These are phyloP conservation scores for Alternaria atra DNA, from an alignment of 2,329 filamentous ascomycete genomes.

Conservation along the genomic window DNA sequence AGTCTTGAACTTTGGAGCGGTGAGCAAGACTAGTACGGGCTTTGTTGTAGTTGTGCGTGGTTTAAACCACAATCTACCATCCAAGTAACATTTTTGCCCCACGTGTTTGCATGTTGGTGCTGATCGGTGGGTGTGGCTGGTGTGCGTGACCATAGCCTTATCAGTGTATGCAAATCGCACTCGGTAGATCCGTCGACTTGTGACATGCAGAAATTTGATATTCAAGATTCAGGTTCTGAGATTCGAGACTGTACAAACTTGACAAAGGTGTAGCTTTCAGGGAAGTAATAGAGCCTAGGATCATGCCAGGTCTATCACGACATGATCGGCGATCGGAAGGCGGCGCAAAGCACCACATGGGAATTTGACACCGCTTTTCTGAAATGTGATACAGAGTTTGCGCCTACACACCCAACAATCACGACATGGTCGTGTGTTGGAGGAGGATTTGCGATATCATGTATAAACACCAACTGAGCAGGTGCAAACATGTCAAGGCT, in stretches of 20 bases:
- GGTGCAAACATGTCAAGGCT: background rate
- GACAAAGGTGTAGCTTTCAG: background rate
- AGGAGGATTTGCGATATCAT: background rate
- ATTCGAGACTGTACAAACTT: background rate
- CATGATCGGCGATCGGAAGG: conserved; percentile 14
- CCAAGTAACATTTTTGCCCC: conserved; percentile 8
- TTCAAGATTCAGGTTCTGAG: no score
- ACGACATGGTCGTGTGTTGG: background rate
- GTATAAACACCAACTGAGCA: background rate
- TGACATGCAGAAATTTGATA: background rate
- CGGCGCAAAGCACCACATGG: conserved; percentile 13
- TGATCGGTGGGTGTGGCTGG: conserved; percentile 18
- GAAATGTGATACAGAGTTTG: conserved; percentile 8
- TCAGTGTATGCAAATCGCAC: conserved; percentile 7
- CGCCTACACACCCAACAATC: background rate
- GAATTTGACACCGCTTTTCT: conserved; percentile 17
- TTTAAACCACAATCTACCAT: background rate
- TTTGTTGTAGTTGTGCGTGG: background rate
- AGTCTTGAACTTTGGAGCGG: conserved; percentile 1
- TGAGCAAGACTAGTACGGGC: background rate
- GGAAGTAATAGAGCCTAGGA: background rate
- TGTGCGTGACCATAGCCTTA: conserved; percentile 18
- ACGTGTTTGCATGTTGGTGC: conserved; percentile 21
- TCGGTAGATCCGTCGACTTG: background rate
- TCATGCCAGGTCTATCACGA: background rate